Conservation (phyloP, 352 stramenopile species). For the Phytopythium boreale region DNA sequence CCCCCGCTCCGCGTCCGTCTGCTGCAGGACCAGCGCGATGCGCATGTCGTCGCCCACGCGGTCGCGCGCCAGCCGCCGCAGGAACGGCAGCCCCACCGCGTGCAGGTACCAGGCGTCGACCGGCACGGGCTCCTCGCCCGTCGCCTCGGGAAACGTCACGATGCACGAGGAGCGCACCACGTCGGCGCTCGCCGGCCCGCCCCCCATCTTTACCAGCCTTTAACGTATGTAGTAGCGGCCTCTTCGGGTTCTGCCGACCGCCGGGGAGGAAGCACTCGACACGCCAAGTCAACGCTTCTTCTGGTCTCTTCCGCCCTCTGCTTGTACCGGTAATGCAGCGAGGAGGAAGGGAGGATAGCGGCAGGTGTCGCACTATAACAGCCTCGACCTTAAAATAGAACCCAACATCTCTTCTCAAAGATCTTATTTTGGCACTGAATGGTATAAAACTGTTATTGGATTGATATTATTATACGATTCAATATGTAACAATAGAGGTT, state of each 20-base stretch:
- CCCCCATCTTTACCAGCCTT: constrained; percentile 41
- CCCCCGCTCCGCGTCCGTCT: constrained; percentile 15
- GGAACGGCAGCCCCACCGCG: constrained; percentile 64
- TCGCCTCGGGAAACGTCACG: constrained; percentile 76
- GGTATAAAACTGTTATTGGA: no score
- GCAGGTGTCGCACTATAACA: not conserved
- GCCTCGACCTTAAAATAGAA: not conserved
- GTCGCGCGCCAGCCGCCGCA: constrained; percentile 66
- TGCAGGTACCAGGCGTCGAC: constrained; percentile 83
- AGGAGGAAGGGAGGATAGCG: not conserved
- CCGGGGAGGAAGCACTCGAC: not conserved
- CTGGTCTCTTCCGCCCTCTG: constrained; percentile 1
- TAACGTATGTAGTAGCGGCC: not conserved
- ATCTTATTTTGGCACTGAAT: no score
- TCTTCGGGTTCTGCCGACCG: not conserved
- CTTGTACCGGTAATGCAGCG: not conserved
- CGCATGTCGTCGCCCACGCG: constrained; percentile 55
- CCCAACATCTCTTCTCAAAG: not conserved
- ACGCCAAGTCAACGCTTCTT: constrained; percentile 3
- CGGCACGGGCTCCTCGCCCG: constrained; percentile 66
- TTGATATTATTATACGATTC: no score
- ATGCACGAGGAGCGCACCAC: constrained; percentile 82
- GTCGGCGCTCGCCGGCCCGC: constrained; percentile 58
- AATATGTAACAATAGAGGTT: not conserved
- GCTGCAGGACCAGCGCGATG: constrained; percentile 66